Base-by-base conservation (phyloP, 495 filamentous ascomycete species). In the Talaromyces ruber region DNA sequence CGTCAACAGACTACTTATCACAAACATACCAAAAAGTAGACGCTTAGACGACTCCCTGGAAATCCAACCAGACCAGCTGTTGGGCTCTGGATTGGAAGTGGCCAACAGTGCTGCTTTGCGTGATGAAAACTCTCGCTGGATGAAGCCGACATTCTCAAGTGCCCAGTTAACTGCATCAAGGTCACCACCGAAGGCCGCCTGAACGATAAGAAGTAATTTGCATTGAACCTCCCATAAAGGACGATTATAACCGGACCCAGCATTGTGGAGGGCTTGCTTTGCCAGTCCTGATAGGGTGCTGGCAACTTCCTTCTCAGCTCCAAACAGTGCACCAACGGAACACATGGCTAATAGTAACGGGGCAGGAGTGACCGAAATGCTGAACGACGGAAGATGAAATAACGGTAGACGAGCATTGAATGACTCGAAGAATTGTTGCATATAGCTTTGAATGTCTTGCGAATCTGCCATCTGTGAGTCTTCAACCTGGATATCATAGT, bases 11-110 rank as follows among this genome's bases (percentile, higher is more conserved):
- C 60, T 56, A 47, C 60, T 62, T 26, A 62, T 30, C 14, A 62
- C 37, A 30, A 62, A 62, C 18, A 62, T 55, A 18, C 60, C 60
- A n/a, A 55, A 62, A n/a, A 62, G 60, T 56, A 62, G 51, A 34
- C 60, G 60, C 47, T 62, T 62, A 9, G 51, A 55, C n/a, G 60
- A 62, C 32, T 62, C 60, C 8, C 52, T 26, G 14, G 55, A 16
- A 0, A 62, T 52, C 60, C 60, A 62, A 55, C 14, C 37, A 18
- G 50, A 16, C 60, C 60, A 62, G 43, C 43, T 32, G 18, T 29
- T 5, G 21, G 16, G 16, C 12, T 55, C 28, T 14, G 28, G 29
- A 7, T 50, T 26, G 22, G 24, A 24, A 24, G 16, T 37, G 8
- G 60, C 60, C 29, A 32, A 56, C 6, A 62, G 24, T 56, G 29